Conservation (phyloP, 352 stramenopile species). For the Nothophytophthora sp. region DNA sequence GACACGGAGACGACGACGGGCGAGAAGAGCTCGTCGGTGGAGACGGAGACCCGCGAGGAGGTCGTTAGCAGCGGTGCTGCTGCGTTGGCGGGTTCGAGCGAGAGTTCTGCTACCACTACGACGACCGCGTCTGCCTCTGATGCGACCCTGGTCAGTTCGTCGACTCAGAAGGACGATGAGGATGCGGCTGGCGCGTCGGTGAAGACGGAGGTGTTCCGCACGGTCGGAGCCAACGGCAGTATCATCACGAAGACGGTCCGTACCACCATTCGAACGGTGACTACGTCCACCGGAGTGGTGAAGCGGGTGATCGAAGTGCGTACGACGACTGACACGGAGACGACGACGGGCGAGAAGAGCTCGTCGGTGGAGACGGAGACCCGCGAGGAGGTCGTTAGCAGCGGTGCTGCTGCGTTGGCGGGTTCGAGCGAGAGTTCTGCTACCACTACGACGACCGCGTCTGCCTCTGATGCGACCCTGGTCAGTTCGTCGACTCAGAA, state of each 20-base stretch:
- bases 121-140: too few species aligned
- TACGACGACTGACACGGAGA: slow-evolving; percentile 29
- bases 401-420: not conserved
- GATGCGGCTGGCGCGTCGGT: slow-evolving; percentile 12
- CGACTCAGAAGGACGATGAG: slow-evolving; percentile 20
- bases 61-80: not conserved
- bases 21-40: slow-evolving; percentile 3
- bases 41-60: slow-evolving; percentile 8
- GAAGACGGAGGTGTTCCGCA: slow-evolving; percentile 28
- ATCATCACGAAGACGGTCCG: slow-evolving; percentile 32
- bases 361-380: slow-evolving; percentile 21
- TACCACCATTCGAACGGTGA: slow-evolving; percentile 24
- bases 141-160: too few species aligned
- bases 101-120: too few species aligned
- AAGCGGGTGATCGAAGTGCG: slow-evolving; percentile 26
- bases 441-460: too few species aligned
- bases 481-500: slow-evolving; percentile 17
- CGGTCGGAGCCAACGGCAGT: slow-evolving; percentile 17
- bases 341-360: slow-evolving; percentile 16
- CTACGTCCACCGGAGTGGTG: slow-evolving; percentile 15
- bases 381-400: slow-evolving; percentile 1
- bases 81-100: too few species aligned
- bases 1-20: slow-evolving; percentile 1
- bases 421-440: too few species aligned
- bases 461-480: too few species aligned